phyloP scores from a whole-genome alignment of 1,284 basidiomycete species.

The Tremellales sp. region DNA sequence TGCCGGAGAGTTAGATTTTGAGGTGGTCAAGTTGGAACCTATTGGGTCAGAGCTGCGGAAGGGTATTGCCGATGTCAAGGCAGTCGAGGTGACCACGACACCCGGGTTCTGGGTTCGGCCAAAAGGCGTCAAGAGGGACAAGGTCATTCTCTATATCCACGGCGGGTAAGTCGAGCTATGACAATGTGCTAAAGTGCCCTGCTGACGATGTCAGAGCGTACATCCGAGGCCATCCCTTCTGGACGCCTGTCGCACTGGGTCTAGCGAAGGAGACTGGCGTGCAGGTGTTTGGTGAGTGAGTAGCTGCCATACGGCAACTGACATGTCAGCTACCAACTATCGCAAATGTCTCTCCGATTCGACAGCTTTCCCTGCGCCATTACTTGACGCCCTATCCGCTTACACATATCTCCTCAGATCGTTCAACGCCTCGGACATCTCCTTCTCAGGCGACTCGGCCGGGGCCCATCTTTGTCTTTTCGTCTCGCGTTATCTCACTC shows the following conservation, averaged over 20 bases:
- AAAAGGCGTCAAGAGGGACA: conserved; percentile 11
- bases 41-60: conserved; percentile 3
- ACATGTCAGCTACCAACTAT: conserved; percentile 18
- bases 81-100: conserved; percentile 3
- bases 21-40: conserved; percentile 6
- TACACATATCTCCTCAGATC: conserved; percentile 57
- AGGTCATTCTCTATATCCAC: conserved; percentile 29
- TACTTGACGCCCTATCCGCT: conserved; percentile 58
- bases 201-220: conserved; percentile 13
- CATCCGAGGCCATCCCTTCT: conserved; percentile 22
- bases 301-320: not conserved
- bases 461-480: conserved; percentile 63
- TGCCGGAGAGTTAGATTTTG: conserved; percentile 2
- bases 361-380: conserved; percentile 56
- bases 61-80: conserved; percentile 7
- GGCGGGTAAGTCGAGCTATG: conserved; percentile 21
- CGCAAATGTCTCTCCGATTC: conserved; percentile 12
- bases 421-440: conserved; percentile 54
- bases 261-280: conserved; percentile 9
- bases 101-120: conserved; percentile 23
- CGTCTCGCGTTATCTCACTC: conserved; percentile 14
- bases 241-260: conserved; percentile 12
- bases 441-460: conserved; percentile 62
- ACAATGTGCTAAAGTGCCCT: not conserved
- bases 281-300: conserved; percentile 15